Evolutionary conservation across 1,139 yeast genomes (phyloP), one percentile per base, ranked within the genome.

Genomic region (Candida sp.): DNA sequence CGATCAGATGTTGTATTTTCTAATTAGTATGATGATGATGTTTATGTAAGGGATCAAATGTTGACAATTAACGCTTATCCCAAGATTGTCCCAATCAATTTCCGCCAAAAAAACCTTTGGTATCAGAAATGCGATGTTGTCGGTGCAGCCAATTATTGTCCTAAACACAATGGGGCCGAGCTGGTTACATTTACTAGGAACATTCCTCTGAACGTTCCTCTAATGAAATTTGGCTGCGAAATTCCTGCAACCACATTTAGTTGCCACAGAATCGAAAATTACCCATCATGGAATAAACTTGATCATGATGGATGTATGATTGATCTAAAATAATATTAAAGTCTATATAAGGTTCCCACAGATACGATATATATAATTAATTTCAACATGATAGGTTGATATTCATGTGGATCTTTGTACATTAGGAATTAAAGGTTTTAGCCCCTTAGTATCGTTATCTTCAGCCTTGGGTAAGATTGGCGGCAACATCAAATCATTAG

Each of bases 401-500:
- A 5, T 6, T 21, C 25, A 37, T 27, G 39, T 37, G 9, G 34
- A 21, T 23, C 43, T 36, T 33, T 36, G 35, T 21, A 41, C 36
- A 37, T 27, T 33, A 27, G 40, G 43, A 29, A 41, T 36, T 21
- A 36, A 32, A 22, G 38, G 33, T 12, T 41, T 33, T 4, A 37
- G 23, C 4, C 34, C 4, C 25, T 37, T 41, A 19, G 19, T 33
- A 12, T 37, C 43, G 5, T 38, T n/a, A 33, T 33, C 41, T 12
- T 29, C 39, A 29, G 5, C 12, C 19, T 37, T 37, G 8, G 39
- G 39, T 29, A 37, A 37, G 33, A 30, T 30, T 11, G 33, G 33
- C 5, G 33, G 33, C 6, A 30, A n/a, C n/a, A 30, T 12, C 15
- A 38, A 21, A 5, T 38, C 40, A 38, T 38, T 38, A 21, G 22